Conservation (phyloP, 2,329 filamentous ascomycete species). For the Corinectria fuckeliana region DNA sequence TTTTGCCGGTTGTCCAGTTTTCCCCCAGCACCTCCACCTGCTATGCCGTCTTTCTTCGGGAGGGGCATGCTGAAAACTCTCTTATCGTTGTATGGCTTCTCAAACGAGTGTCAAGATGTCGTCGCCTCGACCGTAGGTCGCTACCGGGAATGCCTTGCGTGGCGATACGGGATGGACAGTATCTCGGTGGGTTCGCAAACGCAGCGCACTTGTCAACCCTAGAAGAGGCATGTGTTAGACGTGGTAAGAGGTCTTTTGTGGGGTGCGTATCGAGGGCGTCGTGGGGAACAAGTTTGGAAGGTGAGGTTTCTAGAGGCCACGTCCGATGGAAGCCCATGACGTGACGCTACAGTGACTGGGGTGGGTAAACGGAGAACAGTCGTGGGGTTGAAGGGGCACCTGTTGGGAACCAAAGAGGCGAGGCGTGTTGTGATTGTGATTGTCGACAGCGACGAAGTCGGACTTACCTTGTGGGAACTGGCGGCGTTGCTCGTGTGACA, state of each 20-base stretch:
- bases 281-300: conserved; percentile 12
- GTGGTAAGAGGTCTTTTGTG: not conserved
- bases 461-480: conserved; percentile 27
- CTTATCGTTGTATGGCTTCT: conserved; percentile 31
- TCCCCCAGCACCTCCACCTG: conserved; percentile 39
- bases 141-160: conserved; percentile 23
- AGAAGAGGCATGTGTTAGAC: conserved; percentile 16
- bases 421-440: conserved; percentile 3
- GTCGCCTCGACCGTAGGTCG: conserved; percentile 30
- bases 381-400: not conserved
- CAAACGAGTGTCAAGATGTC: conserved; percentile 32
- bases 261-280: not conserved
- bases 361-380: not conserved
- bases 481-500: conserved; percentile 27
- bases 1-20: conserved; percentile 45
- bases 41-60: conserved; percentile 48
- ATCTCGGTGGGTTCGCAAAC: conserved; percentile 24
- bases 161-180: conserved; percentile 21
- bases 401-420: not conserved
- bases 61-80: conserved; percentile 44
- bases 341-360: conserved; percentile 20
- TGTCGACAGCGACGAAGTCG: conserved; percentile 8
- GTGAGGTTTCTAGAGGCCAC: conserved; percentile 28
- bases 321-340: conserved; percentile 29
- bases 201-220: conserved; percentile 24